Evolutionary conservation across 148 eudicot genomes (phyloP).

Genomic region (Arbutus unedo): DNA sequence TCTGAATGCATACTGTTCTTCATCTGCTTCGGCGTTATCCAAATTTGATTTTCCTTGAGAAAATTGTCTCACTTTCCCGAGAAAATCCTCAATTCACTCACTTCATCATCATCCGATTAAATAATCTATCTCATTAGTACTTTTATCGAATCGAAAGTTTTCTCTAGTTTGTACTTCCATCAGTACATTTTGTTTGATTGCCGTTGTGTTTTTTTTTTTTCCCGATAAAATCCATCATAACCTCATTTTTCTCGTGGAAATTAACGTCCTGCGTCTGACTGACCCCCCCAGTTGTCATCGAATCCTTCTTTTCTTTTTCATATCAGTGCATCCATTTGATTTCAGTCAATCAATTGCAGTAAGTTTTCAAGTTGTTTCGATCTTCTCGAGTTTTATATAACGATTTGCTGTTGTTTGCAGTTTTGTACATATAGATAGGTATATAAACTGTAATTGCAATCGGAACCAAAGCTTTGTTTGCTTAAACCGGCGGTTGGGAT

Average conservation of each 20-base stretch:
- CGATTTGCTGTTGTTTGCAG: neutral
- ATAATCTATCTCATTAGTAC: neutral
- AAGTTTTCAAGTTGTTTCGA: neutral
- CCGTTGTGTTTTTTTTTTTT: neutral
- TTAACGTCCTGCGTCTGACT: neutral
- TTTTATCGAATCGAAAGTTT: neutral
- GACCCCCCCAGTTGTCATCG: neutral
- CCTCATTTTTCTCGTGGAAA: neutral
- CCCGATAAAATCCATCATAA: neutral
- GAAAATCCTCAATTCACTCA: neutral
- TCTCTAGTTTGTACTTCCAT: neutral
- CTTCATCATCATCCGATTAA: neutral
- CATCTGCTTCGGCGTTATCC: neutral
- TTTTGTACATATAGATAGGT: neutral
- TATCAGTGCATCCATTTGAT: neutral
- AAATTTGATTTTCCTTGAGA: neutral
- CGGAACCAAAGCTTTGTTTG: neutral
- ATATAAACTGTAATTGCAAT: neutral
- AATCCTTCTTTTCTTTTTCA: neutral
- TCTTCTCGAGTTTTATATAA: neutral
- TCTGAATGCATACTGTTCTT: neutral
- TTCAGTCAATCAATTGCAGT: too few species aligned
- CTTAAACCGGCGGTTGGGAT: neutral
- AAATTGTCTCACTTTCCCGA: constrained; percentile 11
- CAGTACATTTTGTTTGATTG: neutral